Conservation (phyloP, 2,329 filamentous ascomycete species). For the Myriosclerotinia scirpicola region DNA sequence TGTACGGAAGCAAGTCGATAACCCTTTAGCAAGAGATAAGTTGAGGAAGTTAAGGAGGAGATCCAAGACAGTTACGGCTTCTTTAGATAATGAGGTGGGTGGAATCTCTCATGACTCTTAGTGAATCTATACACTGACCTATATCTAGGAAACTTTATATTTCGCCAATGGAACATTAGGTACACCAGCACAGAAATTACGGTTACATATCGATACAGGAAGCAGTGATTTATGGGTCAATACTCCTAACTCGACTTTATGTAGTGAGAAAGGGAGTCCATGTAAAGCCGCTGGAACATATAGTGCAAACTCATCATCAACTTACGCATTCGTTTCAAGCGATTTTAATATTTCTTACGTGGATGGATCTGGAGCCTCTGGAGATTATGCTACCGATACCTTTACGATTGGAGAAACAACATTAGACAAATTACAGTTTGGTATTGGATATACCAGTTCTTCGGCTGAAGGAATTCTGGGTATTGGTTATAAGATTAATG, state of each 20-base stretch:
- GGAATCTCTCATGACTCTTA: neutral
- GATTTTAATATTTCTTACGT: constrained; percentile 87
- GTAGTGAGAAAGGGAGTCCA: constrained; percentile 48
- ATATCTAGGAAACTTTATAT: constrained; percentile 58
- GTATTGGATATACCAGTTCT: constrained; percentile 65
- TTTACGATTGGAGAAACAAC: constrained; percentile 58
- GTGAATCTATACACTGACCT: constrained; percentile 31
- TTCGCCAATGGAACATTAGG: constrained; percentile 63
- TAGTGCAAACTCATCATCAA: constrained; percentile 68
- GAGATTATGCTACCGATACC: constrained; percentile 79
- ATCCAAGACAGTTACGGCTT: constrained; percentile 47
- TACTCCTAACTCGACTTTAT: constrained; percentile 59
- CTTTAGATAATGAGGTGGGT: constrained; percentile 56
- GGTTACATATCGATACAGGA: constrained; percentile 65
- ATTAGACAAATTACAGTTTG: constrained; percentile 65
- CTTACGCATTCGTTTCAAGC: constrained; percentile 70
- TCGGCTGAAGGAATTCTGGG: constrained; percentile 75
- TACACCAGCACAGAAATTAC: constrained; percentile 58
- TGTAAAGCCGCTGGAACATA: constrained; percentile 68
- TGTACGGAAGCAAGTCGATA: constrained; percentile 32
- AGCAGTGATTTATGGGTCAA: constrained; percentile 74
- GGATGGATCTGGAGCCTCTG: constrained; percentile 73
- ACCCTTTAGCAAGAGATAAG: constrained; percentile 39
- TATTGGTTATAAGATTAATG: constrained; percentile 78
- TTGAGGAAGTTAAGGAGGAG: constrained; percentile 48